Evolutionary conservation across 2,329 filamentous ascomycete species (phyloP).

Genomic region (Nothomitra cinnamomea): DNA sequence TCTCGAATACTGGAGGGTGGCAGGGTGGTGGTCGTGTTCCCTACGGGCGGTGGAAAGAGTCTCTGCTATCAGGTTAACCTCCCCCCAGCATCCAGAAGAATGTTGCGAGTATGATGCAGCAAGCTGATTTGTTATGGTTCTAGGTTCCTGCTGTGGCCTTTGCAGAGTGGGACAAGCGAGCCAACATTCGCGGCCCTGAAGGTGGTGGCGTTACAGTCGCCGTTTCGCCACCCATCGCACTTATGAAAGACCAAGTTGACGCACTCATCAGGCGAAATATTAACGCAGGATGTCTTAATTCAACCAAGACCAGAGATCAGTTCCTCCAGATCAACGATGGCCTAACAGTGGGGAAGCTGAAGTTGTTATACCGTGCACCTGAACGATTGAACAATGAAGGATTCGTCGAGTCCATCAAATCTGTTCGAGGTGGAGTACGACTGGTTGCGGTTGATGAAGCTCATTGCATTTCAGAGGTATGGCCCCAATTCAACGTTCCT

Average conservation of each 20-base stretch:
- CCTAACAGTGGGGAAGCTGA: slow-evolving; percentile 29
- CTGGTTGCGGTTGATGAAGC: slow-evolving; percentile 41
- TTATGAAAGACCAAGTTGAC: slow-evolving; percentile 47
- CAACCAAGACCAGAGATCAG: slow-evolving; percentile 30
- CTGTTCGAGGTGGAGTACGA: slow-evolving; percentile 36
- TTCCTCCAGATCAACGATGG: slow-evolving; percentile 27
- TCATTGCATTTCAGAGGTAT: slow-evolving; percentile 37
- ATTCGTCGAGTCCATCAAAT: slow-evolving; percentile 38
- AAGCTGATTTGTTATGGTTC: neutral
- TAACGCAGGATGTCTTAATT: slow-evolving; percentile 37
- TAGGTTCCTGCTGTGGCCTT: slow-evolving; percentile 26
- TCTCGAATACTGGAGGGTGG: slow-evolving; percentile 25
- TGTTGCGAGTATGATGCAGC: neutral
- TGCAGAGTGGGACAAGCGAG: slow-evolving; percentile 21
- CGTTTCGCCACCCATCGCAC: slow-evolving; percentile 37
- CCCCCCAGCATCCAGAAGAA: too few species aligned
- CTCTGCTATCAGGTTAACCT: slow-evolving; percentile 23
- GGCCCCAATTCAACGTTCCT: neutral
- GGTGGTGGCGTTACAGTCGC: slow-evolving; percentile 36
- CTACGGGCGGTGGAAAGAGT: slow-evolving; percentile 26
- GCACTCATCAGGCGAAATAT: slow-evolving; percentile 32
- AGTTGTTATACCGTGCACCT: slow-evolving; percentile 40
- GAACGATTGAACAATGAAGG: slow-evolving; percentile 44
- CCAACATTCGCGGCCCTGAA: slow-evolving; percentile 14
- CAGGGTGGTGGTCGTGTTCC: slow-evolving; percentile 27